Evolutionary conservation across 306 rosid genomes (phyloP), one percentile per base, ranked within the genome.

Genomic region (Senna siamea): DNA sequence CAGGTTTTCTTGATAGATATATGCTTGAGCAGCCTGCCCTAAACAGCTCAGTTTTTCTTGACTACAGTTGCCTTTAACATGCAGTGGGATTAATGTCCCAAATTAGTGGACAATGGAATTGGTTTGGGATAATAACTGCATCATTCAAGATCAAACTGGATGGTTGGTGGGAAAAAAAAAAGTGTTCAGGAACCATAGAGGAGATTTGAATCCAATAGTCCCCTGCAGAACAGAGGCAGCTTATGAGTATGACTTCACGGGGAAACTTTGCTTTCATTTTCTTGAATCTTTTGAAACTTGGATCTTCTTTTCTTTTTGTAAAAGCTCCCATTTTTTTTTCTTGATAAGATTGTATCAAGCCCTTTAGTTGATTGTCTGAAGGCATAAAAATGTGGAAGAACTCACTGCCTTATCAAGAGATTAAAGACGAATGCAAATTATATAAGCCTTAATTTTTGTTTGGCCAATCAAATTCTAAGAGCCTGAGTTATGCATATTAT

Each of bases 181-280:
- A 66, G 14, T 69, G 44, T 64, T 65, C 55, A 50, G 68, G 19
- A 68, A 28, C 77, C 73, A 62, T 61, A 26, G 22, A 54, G 34
- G 71, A 50, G 55, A 38, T 70, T 73, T 38, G 56, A 32, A 61
- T 46, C 47, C 64, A 76, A 55, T 70, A 63, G 55, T 70, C 14
- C 57, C 32, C 55, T 28, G 37, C 56, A 56, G 76, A 61, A 61
- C 50, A 8, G 60, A 68, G 61, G 69, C 47, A 38, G 70, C 69
- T 41, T 69, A 50, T 55, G 63, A 34, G 74, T 78, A 40, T 67
- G 75, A 46, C 74, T 48, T 32, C 17, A 80, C 69, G 54, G 43
- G 28, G 57, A 73, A 53, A 35, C 63, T 19, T 35, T 65, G 35
- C 41, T 18, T 17, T 43, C 20, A 58, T 68, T 46, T 59, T 48